Evolutionary conservation across 2,329 filamentous ascomycete species (phyloP), one percentile per base, ranked within the genome.

Genomic region (Calonectria fujianensis): DNA sequence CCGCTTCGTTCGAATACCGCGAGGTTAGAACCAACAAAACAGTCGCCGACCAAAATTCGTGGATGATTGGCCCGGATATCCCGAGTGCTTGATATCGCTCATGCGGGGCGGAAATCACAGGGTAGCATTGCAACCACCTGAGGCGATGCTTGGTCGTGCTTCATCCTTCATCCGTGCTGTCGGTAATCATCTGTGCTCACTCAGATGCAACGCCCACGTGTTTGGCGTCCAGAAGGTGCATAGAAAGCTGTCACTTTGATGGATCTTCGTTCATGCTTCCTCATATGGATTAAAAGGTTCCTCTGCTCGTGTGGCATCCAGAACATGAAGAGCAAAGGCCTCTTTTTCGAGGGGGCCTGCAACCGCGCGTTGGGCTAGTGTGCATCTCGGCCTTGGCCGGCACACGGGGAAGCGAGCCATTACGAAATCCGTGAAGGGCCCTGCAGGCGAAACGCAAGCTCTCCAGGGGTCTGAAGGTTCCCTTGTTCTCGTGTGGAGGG

Each of bases 191-290:
- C 37, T 52, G 70, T 69, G 71, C 65, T 69, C 13, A 48, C 57
- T 69, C 32, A 18, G 27, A 27, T 54, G 29, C 29, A 65, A 35
- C 16, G 27, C 37, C 65, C 71, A 69, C 48, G 64, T 63, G 52
- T 54, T 11, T 29, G 9, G 20, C 14, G 37, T 31, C 29, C 37
- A 31, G 63, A 67, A 61, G 18, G 31, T 13, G 16, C 24, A 37
- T 29, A n/a, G 31, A 31, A 73, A 27, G 48, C 52, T 67, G 71
- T 69, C 37, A 69, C n/a, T 37, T 69, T 45, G 59, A 50, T 69
- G 50, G 63, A 63, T 45, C 31, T 54, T 37, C 71, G 48, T 31
- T 54, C 32, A 27, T n/a, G 32, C 57, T 69, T 69, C 57, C 71
- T 32, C 57, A 69, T 69, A 35, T 64, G 37, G 65, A 27, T 9